Evolutionary conservation across 164 flowering plant genomes (phyloP), one percentile per base, ranked within the genome.

Genomic region (Chimonanthus praecox): DNA sequence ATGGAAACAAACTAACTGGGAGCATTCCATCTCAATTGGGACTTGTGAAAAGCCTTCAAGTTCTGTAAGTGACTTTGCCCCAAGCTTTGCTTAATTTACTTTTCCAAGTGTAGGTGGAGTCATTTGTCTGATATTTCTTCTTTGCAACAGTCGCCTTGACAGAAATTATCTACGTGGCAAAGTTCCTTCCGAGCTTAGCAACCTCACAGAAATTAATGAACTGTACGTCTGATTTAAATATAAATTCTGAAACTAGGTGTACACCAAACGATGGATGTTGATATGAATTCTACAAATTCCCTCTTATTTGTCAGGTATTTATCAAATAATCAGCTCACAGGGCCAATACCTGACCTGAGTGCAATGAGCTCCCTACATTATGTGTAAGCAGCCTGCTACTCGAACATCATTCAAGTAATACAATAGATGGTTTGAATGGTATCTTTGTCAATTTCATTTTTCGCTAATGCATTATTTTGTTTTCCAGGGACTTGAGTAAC

Each of bases 401-500:
- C 13, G 5, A 5, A 7, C 10, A 47, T 47, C 48, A 66, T 45
- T 6, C 9, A 66, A 33, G 4, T 7, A 7, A 21, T 7, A 45
- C 16, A 45, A 15, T 62, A 8, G 15, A 66, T 33, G 9, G 6
- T 45, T 33, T 13, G 9, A 43, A 66, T 11, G 18, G 47, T 66
- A 8, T 62, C 4, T 50, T 15, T 11, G n/a, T 18, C 72, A 16
- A 20, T 20, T 18, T 69, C 8, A 18, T 43, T 44, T 49, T 46
- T 49, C 3, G 5, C 7, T 63, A 7, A 20, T 49, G 20, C 21
- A 69, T 18, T 16, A 2, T 6, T 33, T 54, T 69, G 60, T 44
- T 11, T 11, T 50, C 60, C 82, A 95, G 98, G 81, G 99, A 95
- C 84, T 80, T 95, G 74, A 92, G 99, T 82, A 88, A 88, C 85